Percentiles rank a stretch among this genome's conserved stretches.
Conservation (phyloP, 2,329 filamentous ascomycete species). For the Lasiodiplodia hormozganensis region DNA sequence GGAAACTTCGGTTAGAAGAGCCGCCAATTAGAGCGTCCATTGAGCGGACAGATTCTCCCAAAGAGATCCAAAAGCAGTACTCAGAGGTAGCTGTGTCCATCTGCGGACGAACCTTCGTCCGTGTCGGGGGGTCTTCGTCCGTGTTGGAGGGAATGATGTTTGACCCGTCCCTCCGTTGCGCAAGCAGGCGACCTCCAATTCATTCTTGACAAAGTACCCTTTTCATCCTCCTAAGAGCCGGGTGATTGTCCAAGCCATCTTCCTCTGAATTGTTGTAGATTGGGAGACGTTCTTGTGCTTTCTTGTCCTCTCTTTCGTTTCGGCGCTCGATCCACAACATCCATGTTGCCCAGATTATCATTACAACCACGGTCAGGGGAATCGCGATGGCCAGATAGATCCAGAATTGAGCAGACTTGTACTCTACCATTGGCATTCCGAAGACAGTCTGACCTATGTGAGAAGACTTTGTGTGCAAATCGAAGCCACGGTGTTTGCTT, state of each 20-base stretch:
- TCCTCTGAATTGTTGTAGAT: background rate
- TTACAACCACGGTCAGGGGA: constrained; percentile 22
- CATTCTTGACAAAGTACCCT: background rate
- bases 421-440: constrained; percentile 21
- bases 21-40: background rate
- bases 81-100: background rate
- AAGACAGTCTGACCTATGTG: constrained; percentile 11
- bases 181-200: background rate
- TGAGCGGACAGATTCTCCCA: background rate
- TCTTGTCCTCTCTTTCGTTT: background rate
- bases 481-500: background rate
- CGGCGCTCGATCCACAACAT: constrained; percentile 1
- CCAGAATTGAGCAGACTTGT: constrained; percentile 9
- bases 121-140: background rate
- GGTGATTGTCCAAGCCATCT: background rate
- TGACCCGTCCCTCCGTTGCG: background rate
- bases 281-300: background rate
- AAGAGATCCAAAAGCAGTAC: background rate
- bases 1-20: background rate
- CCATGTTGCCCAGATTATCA: constrained; percentile 11
- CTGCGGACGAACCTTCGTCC: background rate
- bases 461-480: background rate
- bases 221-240: background rate
- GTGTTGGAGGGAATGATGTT: background rate
- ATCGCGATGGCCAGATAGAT: constrained; percentile 27